Conservation (phyloP, 345 rosid genomes). For the Syzygium aqueum region DNA sequence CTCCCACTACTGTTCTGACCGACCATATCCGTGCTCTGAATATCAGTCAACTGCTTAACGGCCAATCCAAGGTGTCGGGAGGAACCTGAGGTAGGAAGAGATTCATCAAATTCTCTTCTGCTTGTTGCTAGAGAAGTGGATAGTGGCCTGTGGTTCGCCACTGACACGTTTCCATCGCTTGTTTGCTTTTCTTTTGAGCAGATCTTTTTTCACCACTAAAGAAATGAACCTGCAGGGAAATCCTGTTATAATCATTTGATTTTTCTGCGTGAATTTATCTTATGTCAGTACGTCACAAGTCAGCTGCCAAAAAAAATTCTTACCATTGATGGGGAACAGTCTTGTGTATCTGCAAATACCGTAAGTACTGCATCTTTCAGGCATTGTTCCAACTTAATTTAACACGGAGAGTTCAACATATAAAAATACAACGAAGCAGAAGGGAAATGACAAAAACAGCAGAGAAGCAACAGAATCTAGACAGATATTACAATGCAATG, state of each 20-base stretch:
- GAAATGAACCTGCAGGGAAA: conserved; percentile 47
- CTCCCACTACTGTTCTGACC: conserved; percentile 37
- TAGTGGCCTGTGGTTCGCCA: conserved; percentile 43
- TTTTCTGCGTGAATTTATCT: not conserved
- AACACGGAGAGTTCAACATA: not conserved
- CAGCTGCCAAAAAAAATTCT: conserved; percentile 8
- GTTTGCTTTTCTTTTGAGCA: conserved; percentile 36
- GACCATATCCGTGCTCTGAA: conserved; percentile 33
- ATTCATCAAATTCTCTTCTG: conserved; percentile 30
- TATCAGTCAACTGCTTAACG: conserved; percentile 64
- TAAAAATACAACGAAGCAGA: not conserved
- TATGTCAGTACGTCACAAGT: not conserved
- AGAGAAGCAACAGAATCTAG: not conserved
- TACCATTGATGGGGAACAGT: conserved; percentile 83
- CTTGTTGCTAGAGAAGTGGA: conserved; percentile 32
- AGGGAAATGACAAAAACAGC: not conserved
- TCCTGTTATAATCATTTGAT: not conserved
- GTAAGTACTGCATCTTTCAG: conserved; percentile 72
- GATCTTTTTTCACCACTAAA: conserved; percentile 49
- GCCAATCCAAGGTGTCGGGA: conserved; percentile 57
- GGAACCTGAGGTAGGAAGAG: conserved; percentile 34
- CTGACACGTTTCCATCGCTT: conserved; percentile 16
- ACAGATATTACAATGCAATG: not conserved
- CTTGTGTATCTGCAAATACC: conserved; percentile 73
- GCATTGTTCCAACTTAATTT: conserved; percentile 66